Evolutionary conservation across 2,329 filamentous ascomycete genomes (phyloP).

Genomic region (Cladophialophora exuberans): DNA sequence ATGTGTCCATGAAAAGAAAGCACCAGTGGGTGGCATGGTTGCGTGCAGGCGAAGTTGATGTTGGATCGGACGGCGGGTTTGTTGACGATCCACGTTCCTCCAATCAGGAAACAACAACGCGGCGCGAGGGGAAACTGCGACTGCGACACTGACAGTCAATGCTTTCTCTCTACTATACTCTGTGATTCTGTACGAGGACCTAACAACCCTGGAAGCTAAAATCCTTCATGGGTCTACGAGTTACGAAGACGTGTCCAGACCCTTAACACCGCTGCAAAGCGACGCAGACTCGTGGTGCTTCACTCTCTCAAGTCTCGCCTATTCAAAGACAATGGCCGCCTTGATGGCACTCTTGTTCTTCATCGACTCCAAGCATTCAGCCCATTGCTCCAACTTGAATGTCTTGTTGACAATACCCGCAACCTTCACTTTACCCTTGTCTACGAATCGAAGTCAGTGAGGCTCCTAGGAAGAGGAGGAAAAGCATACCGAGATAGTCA

Average conservation of each 20-base stretch:
- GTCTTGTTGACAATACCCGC: constrained; percentile 73
- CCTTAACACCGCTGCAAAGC: too few species aligned
- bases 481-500: constrained; percentile 47
- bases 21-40: too few species aligned
- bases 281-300: too few species aligned
- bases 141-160: neutral
- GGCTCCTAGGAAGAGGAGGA: constrained; percentile 1
- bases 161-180: too few species aligned
- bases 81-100: neutral
- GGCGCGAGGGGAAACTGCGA: neutral
- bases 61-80: neutral
- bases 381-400: constrained; percentile 74
- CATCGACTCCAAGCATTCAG: constrained; percentile 70
- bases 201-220: neutral
- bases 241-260: neutral
- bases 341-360: constrained; percentile 74
- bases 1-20: too few species aligned
- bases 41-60: too few species aligned
- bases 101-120: neutral
- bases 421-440: constrained; percentile 50
- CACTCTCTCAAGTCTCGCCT: too few species aligned
- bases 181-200: too few species aligned
- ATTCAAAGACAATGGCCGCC: constrained; percentile 71
- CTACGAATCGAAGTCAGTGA: constrained; percentile 27
- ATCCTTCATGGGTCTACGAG: neutral